Base-by-base conservation (phyloP, 148 eudicot genomes). In the Bassia scoparia region DNA sequence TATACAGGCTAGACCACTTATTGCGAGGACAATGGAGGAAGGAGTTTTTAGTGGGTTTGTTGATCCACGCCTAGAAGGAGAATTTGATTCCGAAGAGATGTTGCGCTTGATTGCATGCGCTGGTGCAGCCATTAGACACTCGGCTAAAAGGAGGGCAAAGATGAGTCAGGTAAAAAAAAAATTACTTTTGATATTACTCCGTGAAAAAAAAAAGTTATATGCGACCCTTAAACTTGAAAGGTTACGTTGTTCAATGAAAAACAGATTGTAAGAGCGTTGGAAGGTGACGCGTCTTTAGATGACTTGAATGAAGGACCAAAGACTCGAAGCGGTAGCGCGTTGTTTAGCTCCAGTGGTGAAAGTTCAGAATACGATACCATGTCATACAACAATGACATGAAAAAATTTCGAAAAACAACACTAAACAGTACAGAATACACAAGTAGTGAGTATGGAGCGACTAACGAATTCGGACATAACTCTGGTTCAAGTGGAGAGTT, bases 91-190 rank as follows among this genome's bases (percentile, higher is more conserved):
- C 0, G 83, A 83, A 8, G 93, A 92, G 77, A 90, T 89, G 97
- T 49, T 81, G 38, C 88, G 89, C 23, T 84, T 90, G 83, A 84
- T 90, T 12, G 87, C 88, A 2, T 83, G 89, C n/a, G 91, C 91
- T 24, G 89, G 85, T 46, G 87, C 93, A 8, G 81, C 87, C 23
- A 82, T 89, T 30, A 81, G 91, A 55, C 93, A 90, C 73, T 87
- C 96, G 34, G 91, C 91, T 17, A 86, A 84, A 65, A 83, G 85
- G 68, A 89, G 98, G 14, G 91, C 98, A 0, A 92, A 79, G 81
- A 92, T 92, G 97, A 90, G 97, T 61, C 91, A 92, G 88, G 98
- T 92, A 53, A 64, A 30, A 23, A 16, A n/a, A n/a, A n/a, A n/a
- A n/a, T n/a, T n/a, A n/a, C n/a, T n/a, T n/a, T n/a, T n/a, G n/a